Evolutionary conservation across 805 yeast species (phyloP).

Genomic region (Sugiyamaella mastotermitis): DNA sequence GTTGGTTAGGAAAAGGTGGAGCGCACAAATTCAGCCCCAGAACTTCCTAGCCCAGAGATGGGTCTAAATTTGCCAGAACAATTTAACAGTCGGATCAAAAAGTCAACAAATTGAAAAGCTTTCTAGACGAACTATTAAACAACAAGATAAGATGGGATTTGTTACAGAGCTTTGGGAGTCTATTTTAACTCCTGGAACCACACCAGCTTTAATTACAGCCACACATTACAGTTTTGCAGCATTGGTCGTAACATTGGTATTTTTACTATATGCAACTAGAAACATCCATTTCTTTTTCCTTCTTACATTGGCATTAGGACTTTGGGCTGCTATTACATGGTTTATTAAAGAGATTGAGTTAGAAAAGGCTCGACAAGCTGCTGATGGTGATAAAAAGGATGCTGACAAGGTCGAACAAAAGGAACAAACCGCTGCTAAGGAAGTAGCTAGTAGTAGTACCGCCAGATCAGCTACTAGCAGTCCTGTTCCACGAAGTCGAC

Average conservation of each 20-base stretch:
- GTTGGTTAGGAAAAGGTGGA: no score
- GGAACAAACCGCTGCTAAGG: slow-evolving; percentile 8
- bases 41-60: no score
- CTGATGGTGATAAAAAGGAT: background rate
- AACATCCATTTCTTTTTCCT: slow-evolving; percentile 60
- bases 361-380: slow-evolving; percentile 23
- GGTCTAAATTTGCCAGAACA: no score
- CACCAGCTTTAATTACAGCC: slow-evolving; percentile 83
- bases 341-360: slow-evolving; percentile 62
- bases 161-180: slow-evolving; percentile 79
- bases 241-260: slow-evolving; percentile 49
- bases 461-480: no score
- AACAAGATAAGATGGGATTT: no score
- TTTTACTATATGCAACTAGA: slow-evolving; percentile 54
- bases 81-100: no score
- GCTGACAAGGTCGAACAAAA: background rate
- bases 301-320: slow-evolving; percentile 48
- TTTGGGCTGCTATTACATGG: slow-evolving; percentile 87
- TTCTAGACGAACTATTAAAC: no score
- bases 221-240: slow-evolving; percentile 78
- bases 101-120: no score
- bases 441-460: no score
- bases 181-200: slow-evolving; percentile 85
- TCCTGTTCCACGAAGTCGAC: no score
- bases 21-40: no score